These are phyloP conservation scores for Colletotrichum chrysophilum DNA, from an alignment of 2,329 filamentous ascomycete species.

Conservation along the genomic window DNA sequence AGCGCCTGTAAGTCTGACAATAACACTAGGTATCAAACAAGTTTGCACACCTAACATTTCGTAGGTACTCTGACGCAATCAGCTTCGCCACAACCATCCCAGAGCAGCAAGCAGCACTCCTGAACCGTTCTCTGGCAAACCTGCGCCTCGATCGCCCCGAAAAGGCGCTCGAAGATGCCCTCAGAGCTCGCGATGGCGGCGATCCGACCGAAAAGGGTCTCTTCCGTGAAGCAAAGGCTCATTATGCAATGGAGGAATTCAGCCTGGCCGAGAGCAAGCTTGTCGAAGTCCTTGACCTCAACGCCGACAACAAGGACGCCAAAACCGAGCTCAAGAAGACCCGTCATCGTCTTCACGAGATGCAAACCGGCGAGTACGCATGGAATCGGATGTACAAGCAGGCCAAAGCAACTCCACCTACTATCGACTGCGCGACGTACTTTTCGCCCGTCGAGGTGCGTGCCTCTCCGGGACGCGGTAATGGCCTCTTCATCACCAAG, in stretches of 20 bases:
- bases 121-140: conserved; percentile 41
- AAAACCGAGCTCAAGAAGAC: conserved; percentile 33
- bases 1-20: conserved; percentile 32
- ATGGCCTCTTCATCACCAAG: conserved; percentile 56
- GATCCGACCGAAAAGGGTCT: conserved; percentile 44
- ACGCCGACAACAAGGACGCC: conserved; percentile 38
- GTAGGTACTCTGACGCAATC: conserved; percentile 43
- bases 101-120: conserved; percentile 35
- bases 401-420: conserved; percentile 38
- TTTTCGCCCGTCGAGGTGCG: conserved; percentile 45
- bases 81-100: conserved; percentile 34
- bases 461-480: conserved; percentile 43
- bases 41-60: not conserved
- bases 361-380: conserved; percentile 41
- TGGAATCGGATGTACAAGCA: conserved; percentile 42
- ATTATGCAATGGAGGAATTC: conserved; percentile 48
- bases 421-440: conserved; percentile 54
- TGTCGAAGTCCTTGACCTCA: conserved; percentile 31
- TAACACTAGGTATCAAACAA: not conserved
- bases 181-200: conserved; percentile 6
- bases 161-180: conserved; percentile 35
- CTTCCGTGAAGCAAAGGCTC: conserved; percentile 48
- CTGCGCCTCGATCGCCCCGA: conserved; percentile 32
- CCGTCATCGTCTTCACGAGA: conserved; percentile 38
- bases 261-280: conserved; percentile 36